phyloP scores from a whole-genome alignment of 257 asterid species.

The Rauvolfia tetraphylla region DNA sequence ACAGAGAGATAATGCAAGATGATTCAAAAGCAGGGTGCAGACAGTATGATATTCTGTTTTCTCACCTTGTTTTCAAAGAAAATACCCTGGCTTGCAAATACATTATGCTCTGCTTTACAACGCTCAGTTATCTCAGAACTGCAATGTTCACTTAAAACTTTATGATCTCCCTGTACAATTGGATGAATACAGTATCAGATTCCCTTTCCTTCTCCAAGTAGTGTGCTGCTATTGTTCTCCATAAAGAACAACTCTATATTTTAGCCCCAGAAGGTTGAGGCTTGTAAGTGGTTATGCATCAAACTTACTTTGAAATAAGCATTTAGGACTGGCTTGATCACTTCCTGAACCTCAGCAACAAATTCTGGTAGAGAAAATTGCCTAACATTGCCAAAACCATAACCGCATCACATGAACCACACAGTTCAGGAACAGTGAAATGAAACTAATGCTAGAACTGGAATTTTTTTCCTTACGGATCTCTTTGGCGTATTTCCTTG shows the following conservation, averaged over 20 bases:
- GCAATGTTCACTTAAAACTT: slow-evolving; percentile 71
- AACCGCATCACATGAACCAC: neutral
- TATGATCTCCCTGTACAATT: slow-evolving; percentile 56
- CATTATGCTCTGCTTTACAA: slow-evolving; percentile 82
- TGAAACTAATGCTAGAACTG: neutral
- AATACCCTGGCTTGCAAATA: slow-evolving; percentile 68
- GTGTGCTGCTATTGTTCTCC: neutral
- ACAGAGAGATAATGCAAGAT: neutral
- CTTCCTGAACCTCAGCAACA: slow-evolving; percentile 94
- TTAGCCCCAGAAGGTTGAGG: neutral
- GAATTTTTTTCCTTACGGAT: slow-evolving; percentile 60
- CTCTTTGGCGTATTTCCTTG: slow-evolving; percentile 92
- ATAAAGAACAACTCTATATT: neutral
- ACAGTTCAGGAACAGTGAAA: neutral
- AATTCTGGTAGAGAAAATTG: slow-evolving; percentile 88
- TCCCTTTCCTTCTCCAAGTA: neutral
- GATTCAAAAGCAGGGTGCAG: neutral
- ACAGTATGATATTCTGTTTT: neutral
- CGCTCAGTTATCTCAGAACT: slow-evolving; percentile 75
- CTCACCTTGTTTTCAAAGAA: slow-evolving; percentile 84
- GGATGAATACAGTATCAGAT: slow-evolving; percentile 1
- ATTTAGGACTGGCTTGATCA: slow-evolving; percentile 75
- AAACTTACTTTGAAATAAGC: slow-evolving; percentile 83
- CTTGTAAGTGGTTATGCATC: neutral
- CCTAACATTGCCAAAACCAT: slow-evolving; percentile 36